Evolutionary conservation across 495 filamentous ascomycete genomes (phyloP), one percentile per base, ranked within the genome.

Genomic region (Penicillium cosmopolitanum): DNA sequence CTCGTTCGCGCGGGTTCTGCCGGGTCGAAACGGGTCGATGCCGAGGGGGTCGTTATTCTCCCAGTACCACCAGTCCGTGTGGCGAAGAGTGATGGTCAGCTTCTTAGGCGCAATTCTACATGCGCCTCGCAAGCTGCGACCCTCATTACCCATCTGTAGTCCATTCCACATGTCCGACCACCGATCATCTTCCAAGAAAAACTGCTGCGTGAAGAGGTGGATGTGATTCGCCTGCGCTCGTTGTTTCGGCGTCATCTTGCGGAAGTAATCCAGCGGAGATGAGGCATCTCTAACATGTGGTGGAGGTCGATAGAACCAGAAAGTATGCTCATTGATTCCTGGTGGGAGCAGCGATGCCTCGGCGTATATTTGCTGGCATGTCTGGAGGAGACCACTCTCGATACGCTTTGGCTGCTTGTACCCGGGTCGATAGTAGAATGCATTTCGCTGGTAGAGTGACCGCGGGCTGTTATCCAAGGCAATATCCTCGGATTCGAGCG

Each of bases 271-370:
- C 12, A 50, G 2, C 31, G 60, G 60, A 1, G 42, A 54, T 1
- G 54, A 53, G n/a, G 60, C 59, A 57, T 62, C 33, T 6, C 50
- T 50, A n/a, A 62, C 50, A 54, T 62, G 60, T 1, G 60, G 60
- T 3, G 60, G 60, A 34, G 60, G n/a, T 5, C 60, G 60, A 34
- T 58, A 58, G 25, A 62, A 62, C 60, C 60, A 62, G 35, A 62
- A 62, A 28, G 63, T 65, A 53, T 65, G 63, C 21, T 62, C 55
- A 38, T 62, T 65, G 25, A 65, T 31, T 34, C 50, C 44, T 4
- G 59, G 23, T 9, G 63, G 63, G 15, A 65, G 59, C 12, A 65
- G 63, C 13, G 63, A 65, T 16, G 63, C 63, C 47, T 65, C 63
- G 16, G n/a, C 16, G 51, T 62, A 65, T 33, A 62, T 58, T 28